phyloP scores from a whole-genome alignment of 768 basidiomycete species.

The Suillus lakei region DNA sequence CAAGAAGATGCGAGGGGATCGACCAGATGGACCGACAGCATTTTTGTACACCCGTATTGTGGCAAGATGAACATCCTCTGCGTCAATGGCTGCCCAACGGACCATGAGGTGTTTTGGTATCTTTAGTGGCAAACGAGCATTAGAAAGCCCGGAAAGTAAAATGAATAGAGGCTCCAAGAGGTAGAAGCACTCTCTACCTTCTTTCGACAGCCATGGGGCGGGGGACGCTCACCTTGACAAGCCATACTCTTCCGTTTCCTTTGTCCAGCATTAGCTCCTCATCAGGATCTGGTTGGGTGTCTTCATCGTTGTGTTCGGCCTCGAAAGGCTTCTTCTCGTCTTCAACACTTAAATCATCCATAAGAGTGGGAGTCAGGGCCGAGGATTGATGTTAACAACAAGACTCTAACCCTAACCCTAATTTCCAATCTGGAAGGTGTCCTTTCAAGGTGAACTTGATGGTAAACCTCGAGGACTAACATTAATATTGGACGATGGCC shows the following conservation, averaged over 20 bases:
- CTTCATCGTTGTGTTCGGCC: constrained; percentile 59
- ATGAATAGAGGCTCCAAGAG: neutral
- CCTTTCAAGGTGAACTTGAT: too few species aligned
- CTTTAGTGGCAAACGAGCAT: constrained; percentile 41
- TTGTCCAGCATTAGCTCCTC: constrained; percentile 81
- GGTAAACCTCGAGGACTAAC: too few species aligned
- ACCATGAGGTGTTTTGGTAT: constrained; percentile 88
- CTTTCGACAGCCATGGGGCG: neutral
- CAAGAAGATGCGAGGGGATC: constrained; percentile 65
- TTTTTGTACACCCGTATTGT: constrained; percentile 80
- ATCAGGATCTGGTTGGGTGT: constrained; percentile 76
- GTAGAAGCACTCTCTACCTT: neutral
- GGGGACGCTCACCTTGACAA: constrained; percentile 71
- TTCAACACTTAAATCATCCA: constrained; percentile 43
- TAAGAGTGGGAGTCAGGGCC: constrained; percentile 16
- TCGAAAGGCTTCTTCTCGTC: constrained; percentile 82
- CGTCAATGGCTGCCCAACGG: constrained; percentile 77
- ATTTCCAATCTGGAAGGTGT: too few species aligned
- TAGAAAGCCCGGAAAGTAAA: too few species aligned
- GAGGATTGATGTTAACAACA: neutral
- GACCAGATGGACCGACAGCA: constrained; percentile 45
- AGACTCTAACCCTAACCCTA: too few species aligned
- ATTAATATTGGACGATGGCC: constrained; percentile 9
- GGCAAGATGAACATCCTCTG: constrained; percentile 81
- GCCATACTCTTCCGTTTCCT: constrained; percentile 79